Base-by-base conservation (phyloP, 108 stramenopile species). In the Cylindrotheca closterium region DNA sequence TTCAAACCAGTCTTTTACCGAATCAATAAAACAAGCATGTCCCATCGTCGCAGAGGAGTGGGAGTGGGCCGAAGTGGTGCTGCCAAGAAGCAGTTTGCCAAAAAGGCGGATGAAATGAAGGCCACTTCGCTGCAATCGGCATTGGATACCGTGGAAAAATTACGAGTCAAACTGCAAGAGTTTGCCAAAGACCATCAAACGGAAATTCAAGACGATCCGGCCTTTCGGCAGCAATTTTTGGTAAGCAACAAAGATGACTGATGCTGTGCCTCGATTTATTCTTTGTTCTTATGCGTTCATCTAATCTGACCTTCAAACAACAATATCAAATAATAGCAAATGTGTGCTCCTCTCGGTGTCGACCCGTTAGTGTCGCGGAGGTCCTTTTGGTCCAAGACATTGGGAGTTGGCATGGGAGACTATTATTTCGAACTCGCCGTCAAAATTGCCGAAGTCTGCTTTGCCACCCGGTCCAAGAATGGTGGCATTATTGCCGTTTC, bases 401-500 rank as follows among this genome's bases (percentile, higher is more conserved):
- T 74, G 30, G 73, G 73, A n/a, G 73, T 67, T 2, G 73, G 66
- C 2, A 63, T 74, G 26, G 98, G 98, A 2, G 96, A 98, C 57
- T 99, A 96, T 68, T 99, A 98, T 79, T 98, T 96, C 79, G 98
- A 99, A 69, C 77, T 99, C n/a, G 86, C 95, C 23, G 94, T 98
- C 45, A 97, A 99, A 68, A 95, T 97, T 29, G 90, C 96, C 0
- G 96, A 98, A 64, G 86, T 94, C 12, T 95, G 97, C 60, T 67
- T 96, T 45, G 89, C 94, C 7, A 95, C 93, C 51, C 66, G 95
- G 46, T 65, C 85, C 2, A 64, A 80, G 17, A 99, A 99, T 75
- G 99, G 99, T 51, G 99, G 98, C 0, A 93, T 99, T 26, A 96
- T 99, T 54, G 79, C 85, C 52, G 78, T 92, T 17, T 53, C 74